These are phyloP conservation scores for Haematococcus lacustris DNA, from an alignment of 139 green algal genomes.

Conservation along the genomic window DNA sequence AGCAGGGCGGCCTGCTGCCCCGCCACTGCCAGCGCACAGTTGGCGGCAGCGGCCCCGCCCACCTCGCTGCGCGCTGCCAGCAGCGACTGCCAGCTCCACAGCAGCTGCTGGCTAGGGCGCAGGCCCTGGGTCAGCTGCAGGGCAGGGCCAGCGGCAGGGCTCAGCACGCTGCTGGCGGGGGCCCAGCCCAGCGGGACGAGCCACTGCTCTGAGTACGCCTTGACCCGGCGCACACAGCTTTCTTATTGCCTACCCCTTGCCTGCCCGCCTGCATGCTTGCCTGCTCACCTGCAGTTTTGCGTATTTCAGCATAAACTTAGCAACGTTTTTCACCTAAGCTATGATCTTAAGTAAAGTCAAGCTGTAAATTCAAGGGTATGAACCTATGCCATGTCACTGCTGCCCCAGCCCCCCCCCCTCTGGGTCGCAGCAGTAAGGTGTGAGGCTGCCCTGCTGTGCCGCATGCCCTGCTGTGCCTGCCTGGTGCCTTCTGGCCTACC, in stretches of 20 bases:
- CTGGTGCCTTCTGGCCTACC: not conserved
- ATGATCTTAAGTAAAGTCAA: too few species aligned
- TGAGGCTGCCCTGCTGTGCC: not conserved
- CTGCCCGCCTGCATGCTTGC: not conserved
- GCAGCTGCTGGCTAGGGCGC: conserved; percentile 27
- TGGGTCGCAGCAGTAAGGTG: not conserved
- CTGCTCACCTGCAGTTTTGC: too few species aligned
- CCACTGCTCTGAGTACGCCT: too few species aligned
- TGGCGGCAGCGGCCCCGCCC: not conserved
- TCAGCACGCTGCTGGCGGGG: not conserved
- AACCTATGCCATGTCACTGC: too few species aligned
- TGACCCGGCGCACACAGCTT: too few species aligned
- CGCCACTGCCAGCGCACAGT: not conserved
- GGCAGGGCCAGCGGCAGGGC: not conserved
- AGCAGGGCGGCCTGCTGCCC: not conserved
- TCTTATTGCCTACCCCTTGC: too few species aligned
- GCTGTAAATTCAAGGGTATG: too few species aligned
- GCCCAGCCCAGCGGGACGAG: too few species aligned
- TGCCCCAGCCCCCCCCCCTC: too few species aligned
- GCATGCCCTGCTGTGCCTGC: not conserved
- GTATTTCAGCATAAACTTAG: too few species aligned
- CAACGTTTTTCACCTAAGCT: too few species aligned
- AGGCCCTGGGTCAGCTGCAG: conserved; percentile 26
- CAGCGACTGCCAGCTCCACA: conserved; percentile 33
- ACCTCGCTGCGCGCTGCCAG: conserved; percentile 1